Evolutionary conservation across 768 basidiomycete genomes (phyloP).

Genomic region (Daedaleopsis sinensis): DNA sequence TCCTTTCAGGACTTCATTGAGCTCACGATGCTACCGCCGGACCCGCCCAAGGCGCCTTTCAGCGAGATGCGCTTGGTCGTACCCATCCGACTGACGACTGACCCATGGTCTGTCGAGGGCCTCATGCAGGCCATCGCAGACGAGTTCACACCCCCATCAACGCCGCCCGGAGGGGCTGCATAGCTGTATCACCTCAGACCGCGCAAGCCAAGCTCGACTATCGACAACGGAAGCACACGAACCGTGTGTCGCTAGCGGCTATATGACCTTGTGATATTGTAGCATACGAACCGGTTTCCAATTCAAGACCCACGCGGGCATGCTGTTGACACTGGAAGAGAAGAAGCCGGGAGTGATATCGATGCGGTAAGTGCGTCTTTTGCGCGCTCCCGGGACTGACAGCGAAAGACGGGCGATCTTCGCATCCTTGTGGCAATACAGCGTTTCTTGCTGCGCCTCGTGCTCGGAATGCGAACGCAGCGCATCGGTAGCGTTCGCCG

Average conservation of each 20-base stretch:
- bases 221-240: background rate
- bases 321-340: background rate
- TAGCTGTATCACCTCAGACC: background rate
- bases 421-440: background rate
- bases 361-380: too few relatives aligned
- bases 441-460: background rate
- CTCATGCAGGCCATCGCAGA: slow-evolving; percentile 17
- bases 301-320: background rate
- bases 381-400: too few relatives aligned
- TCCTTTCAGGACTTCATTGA: slow-evolving; percentile 62
- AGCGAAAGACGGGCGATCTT: background rate
- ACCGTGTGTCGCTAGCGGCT: background rate
- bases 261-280: background rate
- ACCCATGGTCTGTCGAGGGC: slow-evolving; percentile 51
- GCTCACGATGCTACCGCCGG: slow-evolving; percentile 59
- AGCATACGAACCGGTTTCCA: background rate
- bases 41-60: slow-evolving; percentile 57
- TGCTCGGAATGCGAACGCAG: too few relatives aligned
- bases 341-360: background rate
- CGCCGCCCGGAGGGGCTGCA: slow-evolving; percentile 3
- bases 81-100: slow-evolving; percentile 68
- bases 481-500: too few relatives aligned
- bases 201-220: too few relatives aligned
- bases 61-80: slow-evolving; percentile 60
- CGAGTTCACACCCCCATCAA: slow-evolving; percentile 9